phyloP scores from a whole-genome alignment of 495 filamentous ascomycete genomes.

The Pyrenula massariospora region DNA sequence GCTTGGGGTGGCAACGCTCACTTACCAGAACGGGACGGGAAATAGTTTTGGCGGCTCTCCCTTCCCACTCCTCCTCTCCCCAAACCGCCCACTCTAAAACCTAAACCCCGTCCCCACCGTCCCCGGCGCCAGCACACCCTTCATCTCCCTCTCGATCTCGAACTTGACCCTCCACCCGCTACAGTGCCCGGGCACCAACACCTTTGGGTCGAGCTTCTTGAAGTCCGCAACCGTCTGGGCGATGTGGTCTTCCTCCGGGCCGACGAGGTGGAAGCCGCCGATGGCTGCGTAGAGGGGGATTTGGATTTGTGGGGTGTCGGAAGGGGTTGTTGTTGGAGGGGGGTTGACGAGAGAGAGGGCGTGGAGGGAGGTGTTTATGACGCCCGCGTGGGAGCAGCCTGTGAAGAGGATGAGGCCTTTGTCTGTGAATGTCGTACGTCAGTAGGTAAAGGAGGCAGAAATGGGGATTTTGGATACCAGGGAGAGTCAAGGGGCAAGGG shows the following conservation, averaged over 20 bases:
- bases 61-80: too few species aligned
- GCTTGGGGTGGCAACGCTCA: too few species aligned
- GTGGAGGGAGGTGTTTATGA: conserved; percentile 43
- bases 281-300: conserved; percentile 44
- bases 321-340: not conserved
- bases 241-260: conserved; percentile 29
- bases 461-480: not conserved
- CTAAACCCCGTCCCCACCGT: conserved; percentile 41
- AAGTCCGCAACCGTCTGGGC: conserved; percentile 37
- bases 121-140: conserved; percentile 42
- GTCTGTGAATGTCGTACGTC: conserved; percentile 12
- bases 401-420: conserved; percentile 52
- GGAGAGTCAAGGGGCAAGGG: not conserved
- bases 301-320: not conserved
- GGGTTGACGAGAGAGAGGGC: conserved; percentile 27
- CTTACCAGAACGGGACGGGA: too few species aligned
- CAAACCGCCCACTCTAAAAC: conserved; percentile 21
- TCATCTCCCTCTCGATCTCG: conserved; percentile 44
- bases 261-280: conserved; percentile 49
- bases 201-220: conserved; percentile 36
- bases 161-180: conserved; percentile 52
- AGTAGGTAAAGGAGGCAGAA: not conserved
- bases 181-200: conserved; percentile 49
- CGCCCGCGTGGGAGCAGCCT: conserved; percentile 50
- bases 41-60: too few species aligned